A percentile compares a stretch with the other conserved stretches of the same genome.
These are phyloP conservation scores for Sporopachydermia lactativora DNA, from an alignment of 805 yeast species.

Conservation along the genomic window DNA sequence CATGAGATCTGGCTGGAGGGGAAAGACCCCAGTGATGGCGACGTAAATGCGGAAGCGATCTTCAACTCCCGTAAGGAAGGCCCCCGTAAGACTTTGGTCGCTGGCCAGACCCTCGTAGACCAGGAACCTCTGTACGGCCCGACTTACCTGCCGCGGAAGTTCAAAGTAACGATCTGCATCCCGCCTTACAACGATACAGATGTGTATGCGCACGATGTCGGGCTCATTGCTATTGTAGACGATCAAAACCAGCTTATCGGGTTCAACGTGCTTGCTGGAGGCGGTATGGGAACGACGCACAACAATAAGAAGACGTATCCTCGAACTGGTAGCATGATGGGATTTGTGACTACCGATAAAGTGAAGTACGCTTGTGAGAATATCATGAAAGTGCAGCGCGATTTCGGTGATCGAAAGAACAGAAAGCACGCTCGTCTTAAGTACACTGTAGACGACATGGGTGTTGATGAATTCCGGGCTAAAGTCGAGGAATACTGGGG, in stretches of 20 bases:
- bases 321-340: slow-evolving; percentile 80
- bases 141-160: slow-evolving; percentile 86
- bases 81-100: slow-evolving; percentile 67
- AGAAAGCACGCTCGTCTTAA: slow-evolving; percentile 96
- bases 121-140: slow-evolving; percentile 86
- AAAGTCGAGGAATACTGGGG: slow-evolving; percentile 82
- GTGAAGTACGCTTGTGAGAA: slow-evolving; percentile 74
- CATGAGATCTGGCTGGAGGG: slow-evolving; percentile 96
- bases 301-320: slow-evolving; percentile 95
- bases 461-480: slow-evolving; percentile 67
- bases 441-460: slow-evolving; percentile 90
- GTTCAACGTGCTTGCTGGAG: slow-evolving; percentile 84
- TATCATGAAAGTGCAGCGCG: slow-evolving; percentile 89
- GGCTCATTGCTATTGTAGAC: slow-evolving; percentile 75
- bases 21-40: slow-evolving; percentile 51
- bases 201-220: slow-evolving; percentile 91
- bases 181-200: slow-evolving; percentile 97
- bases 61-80: slow-evolving; percentile 60
- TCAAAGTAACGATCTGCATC: slow-evolving; percentile 85
- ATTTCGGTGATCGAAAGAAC: slow-evolving; percentile 86
- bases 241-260: slow-evolving; percentile 53
- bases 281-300: slow-evolving; percentile 98
- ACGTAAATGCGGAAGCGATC: slow-evolving; percentile 44
- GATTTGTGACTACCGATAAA: slow-evolving; percentile 56
- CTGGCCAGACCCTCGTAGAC: slow-evolving; percentile 70